Evolutionary conservation across 176 grass and related monocot species (phyloP), one percentile per base, ranked within the genome.

Genomic region (Canna indica): DNA sequence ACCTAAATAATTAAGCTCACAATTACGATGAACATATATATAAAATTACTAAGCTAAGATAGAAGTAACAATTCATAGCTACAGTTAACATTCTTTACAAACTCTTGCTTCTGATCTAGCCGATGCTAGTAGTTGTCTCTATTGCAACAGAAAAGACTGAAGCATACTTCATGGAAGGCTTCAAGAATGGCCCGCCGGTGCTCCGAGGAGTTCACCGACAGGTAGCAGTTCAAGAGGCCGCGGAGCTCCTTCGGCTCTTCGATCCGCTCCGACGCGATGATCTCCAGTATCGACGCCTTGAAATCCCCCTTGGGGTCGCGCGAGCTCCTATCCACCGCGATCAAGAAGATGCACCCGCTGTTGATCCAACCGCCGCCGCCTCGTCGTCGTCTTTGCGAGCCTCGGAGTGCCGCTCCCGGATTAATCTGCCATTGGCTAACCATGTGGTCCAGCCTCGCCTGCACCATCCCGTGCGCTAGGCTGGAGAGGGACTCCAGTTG

Each of bases 81-180:
- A n/a, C n/a, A n/a, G n/a, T n/a, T n/a, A 62, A 33, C 14, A 33
- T 63, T 63, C 60, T 63, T 34, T 63, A 35, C 30, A 63, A 46
- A 46, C 27, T 59, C 25, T n/a, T 59, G 54, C 15, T 59, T n/a
- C 24, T 26, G 59, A 32, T 31, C 14, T 10, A 32, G 5, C 13
- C 32, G 64, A 18, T 44, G 22, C 29, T 17, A 36, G 22, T 24
- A 32, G 13, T 11, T 7, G 9, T 33, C 22, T 34, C 68, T 65
- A 63, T 75, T 78, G 68, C 80, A 53, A 1, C 77, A 72, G 70
- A 91, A 96, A 22, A 91, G 78, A 22, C 50, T 33, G 50, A 86
- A 89, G 78, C 88, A 96, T 11, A 90, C 92, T 74, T 96, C 88
- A 65, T 89, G 78, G 72, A 97, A 92, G 38, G 93, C 88, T 64